Evolutionary conservation across 768 basidiomycete genomes (phyloP), one percentile per base, ranked within the genome.

Genomic region (Tremella fuciformis): DNA sequence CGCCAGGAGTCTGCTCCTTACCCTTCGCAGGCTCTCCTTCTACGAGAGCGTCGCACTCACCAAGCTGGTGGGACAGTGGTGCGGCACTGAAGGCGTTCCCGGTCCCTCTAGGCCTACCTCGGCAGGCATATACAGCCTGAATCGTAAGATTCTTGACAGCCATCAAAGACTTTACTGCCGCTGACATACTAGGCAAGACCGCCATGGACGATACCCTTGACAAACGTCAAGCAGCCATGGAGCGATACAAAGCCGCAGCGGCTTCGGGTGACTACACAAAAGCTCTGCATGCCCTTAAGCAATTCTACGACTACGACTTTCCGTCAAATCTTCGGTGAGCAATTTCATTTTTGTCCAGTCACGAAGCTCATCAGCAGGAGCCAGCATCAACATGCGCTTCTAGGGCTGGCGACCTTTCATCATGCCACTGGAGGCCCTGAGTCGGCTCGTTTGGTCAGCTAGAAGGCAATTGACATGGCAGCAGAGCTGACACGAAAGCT

Each of bases 221-320:
- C n/a, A 70, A 63, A 18, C 50, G 75, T 19, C 42, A 62, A 4
- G 56, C 52, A 16, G 72, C 71, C n/a, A 65, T 75, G 26, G 51
- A 68, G 52, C 59, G 67, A 74, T 76, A 46, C 50, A 38, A 67
- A 50, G 11, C 53, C 9, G 66, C 73, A 1, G 50, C 63, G 15
- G 64, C 65, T 8, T 60, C 66, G 9, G 75, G 73, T 0, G 73
- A 76, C 48, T 70, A 74, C 41, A 68, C 73, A 8, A 49, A 62
- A 15, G 72, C 76, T 7, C 50, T 76, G 15, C 58, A 55, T n/a
- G 69, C 73, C 0, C 52, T 78, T 1, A 49, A 70, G 9, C 62
- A 65, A 8, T 77, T 78, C 59, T 78, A 74, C 59, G 73, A 74
- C 50, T 74, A 76, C 57, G 70, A 74, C 22, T 72, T 73, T 50